A percentile compares a stretch with the other conserved stretches of the same genome.
phyloP scores from a whole-genome alignment of 306 rosid genomes.

The Crotalaria pallida region DNA sequence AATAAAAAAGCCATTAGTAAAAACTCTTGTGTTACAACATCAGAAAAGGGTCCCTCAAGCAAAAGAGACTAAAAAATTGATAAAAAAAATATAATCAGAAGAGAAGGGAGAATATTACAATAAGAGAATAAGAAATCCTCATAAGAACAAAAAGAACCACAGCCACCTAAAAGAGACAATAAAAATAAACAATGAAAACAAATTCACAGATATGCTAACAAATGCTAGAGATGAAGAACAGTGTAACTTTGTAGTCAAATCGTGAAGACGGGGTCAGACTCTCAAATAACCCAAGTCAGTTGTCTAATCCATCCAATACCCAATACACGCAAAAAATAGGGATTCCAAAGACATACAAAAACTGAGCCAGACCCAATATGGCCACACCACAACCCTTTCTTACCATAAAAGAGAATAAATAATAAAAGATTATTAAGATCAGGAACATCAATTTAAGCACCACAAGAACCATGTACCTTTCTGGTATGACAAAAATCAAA shows the following conservation, averaged over 20 bases:
- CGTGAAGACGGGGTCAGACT: background rate
- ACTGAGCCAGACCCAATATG: background rate
- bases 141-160: no score
- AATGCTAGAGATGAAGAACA: background rate
- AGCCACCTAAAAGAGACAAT: no score
- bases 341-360: background rate
- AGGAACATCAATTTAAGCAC: background rate
- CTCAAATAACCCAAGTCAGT: background rate
- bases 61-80: background rate
- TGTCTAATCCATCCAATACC: background rate
- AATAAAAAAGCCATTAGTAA: background rate
- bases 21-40: background rate
- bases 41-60: constrained; percentile 1
- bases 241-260: background rate
- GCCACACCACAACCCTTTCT: background rate
- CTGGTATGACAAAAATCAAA: background rate
- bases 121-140: no score
- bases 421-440: background rate
- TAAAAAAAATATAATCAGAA: no score
- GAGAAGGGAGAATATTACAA: no score
- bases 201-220: background rate
- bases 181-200: background rate
- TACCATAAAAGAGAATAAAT: background rate
- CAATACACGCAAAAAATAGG: background rate
- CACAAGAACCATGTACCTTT: background rate